Conservation (phyloP, 2,329 filamentous ascomycete genomes). For the Penicillium sp. region DNA sequence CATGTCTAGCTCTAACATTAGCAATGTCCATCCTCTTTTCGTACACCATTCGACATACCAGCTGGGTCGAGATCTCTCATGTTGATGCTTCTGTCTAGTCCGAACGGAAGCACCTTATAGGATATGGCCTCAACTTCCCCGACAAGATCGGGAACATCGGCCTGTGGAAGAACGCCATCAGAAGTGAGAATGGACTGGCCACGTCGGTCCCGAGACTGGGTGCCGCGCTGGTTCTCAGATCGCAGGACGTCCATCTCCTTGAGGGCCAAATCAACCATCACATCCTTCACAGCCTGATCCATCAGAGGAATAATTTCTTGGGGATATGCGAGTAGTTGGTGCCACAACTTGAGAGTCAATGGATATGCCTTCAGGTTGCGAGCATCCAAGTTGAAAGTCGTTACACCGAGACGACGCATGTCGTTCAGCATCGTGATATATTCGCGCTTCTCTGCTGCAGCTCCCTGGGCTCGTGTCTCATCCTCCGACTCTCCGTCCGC, state of each 20-base stretch:
- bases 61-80: conserved; percentile 91
- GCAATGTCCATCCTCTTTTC: background rate
- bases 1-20: conserved; percentile 61
- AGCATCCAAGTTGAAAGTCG: conserved; percentile 81
- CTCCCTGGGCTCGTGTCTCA: conserved; percentile 63
- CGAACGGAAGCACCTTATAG: conserved; percentile 87
- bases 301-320: conserved; percentile 95
- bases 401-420: conserved; percentile 83
- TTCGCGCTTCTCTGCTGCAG: conserved; percentile 72
- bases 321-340: conserved; percentile 89
- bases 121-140: conserved; percentile 74
- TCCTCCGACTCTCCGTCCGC: conserved; percentile 77
- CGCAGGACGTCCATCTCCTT: conserved; percentile 71
- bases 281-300: conserved; percentile 90
- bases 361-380: conserved; percentile 90
- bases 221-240: conserved; percentile 49
- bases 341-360: conserved; percentile 87
- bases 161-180: conserved; percentile 13
- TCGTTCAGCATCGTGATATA: conserved; percentile 83
- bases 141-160: conserved; percentile 64
- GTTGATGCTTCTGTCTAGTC: conserved; percentile 81
- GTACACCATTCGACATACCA: conserved; percentile 46
- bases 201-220: conserved; percentile 19
- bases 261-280: conserved; percentile 84
- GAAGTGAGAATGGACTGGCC: conserved; percentile 26